These are phyloP conservation scores for Samsoniella hepiali DNA, from an alignment of 2,329 filamentous ascomycete genomes.

Conservation along the genomic window DNA sequence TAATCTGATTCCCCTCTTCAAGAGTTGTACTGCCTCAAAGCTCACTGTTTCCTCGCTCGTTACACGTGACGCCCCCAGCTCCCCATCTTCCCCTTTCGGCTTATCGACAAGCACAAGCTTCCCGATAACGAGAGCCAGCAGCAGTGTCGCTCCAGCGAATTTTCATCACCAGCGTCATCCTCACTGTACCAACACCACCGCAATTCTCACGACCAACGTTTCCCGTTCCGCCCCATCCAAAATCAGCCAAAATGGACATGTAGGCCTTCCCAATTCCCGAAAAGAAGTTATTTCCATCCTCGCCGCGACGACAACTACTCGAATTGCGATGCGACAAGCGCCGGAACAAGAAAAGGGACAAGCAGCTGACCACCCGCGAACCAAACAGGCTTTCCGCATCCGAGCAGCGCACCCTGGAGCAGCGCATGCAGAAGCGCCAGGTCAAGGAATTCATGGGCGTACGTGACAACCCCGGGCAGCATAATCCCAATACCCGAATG, in stretches of 20 bases:
- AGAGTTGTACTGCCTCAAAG: too few species aligned
- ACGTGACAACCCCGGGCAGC: slow-evolving; percentile 38
- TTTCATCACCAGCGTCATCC: slow-evolving; percentile 17
- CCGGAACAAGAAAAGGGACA: not conserved
- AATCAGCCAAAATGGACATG: slow-evolving; percentile 26
- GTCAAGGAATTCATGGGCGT: slow-evolving; percentile 99
- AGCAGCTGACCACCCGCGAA: not conserved
- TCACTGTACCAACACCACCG: not conserved
- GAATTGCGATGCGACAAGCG: not conserved
- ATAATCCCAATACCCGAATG: not conserved
- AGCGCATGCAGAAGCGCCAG: slow-evolving; percentile 95
- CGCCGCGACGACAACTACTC: not conserved
- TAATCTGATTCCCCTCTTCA: not conserved
- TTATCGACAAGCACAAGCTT: slow-evolving; percentile 16
- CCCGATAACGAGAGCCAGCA: not conserved
- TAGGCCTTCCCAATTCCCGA: slow-evolving; percentile 13
- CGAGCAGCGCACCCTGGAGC: slow-evolving; percentile 90
- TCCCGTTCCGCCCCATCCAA: slow-evolving; percentile 13
- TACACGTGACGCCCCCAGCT: not conserved
- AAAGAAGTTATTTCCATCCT: not conserved
- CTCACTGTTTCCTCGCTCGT: not conserved
- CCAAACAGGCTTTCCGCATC: slow-evolving; percentile 59
- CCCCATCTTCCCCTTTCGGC: slow-evolving; percentile 8
- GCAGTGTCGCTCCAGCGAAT: not conserved
- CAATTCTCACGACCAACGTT: not conserved